Base-by-base conservation (phyloP, 768 basidiomycete species). In the Trametes villosa region DNA sequence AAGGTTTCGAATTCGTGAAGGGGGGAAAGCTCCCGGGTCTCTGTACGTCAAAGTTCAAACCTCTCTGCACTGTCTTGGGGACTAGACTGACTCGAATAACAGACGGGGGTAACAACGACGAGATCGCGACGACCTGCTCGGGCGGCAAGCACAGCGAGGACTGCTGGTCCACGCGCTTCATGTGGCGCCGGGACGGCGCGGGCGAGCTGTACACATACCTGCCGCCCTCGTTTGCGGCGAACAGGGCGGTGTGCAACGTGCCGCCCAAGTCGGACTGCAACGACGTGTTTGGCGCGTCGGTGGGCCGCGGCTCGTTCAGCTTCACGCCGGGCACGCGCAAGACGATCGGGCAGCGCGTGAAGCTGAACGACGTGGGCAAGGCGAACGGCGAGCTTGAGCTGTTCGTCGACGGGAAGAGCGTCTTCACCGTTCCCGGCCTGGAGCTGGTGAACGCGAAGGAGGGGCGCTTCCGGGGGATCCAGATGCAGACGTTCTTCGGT, bases 401-500 rank as follows among this genome's bases (percentile, higher is more conserved):
- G 22, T 88, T 83, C 70, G 81, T 82, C 34, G 79, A 86, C 62
- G 89, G 89, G 22, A 71, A 83, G 75, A 86, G 84, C 66, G 84
- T 87, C 50, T 78, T 91, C 70, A 81, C 77, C 56, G 80, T 86
- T 31, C 67, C 64, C 18, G 85, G 84, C 13, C 75, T 91, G n/a
- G 78, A 83, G 53, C 75, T 91, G 20, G 75, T 84, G 48, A 78
- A 82, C 59, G 76, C 76, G 57, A 70, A 68, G 31, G 72, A 74
- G 1, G 83, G 85, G 30, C 78, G 77, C 60, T 81, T 91, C 68
- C 79, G 84, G 34, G 89, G 90, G 18, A 83, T 89, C 56, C 84
- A 85, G 71, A 82, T 86, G 78, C 86, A 91, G 75, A 87, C 88
- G n/a, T 91, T 91, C 82, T 91, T 92, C 65, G 88, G 88, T 50